Evolutionary conservation across 1,284 basidiomycete genomes (phyloP).

Genomic region (Tremellales sp.): DNA sequence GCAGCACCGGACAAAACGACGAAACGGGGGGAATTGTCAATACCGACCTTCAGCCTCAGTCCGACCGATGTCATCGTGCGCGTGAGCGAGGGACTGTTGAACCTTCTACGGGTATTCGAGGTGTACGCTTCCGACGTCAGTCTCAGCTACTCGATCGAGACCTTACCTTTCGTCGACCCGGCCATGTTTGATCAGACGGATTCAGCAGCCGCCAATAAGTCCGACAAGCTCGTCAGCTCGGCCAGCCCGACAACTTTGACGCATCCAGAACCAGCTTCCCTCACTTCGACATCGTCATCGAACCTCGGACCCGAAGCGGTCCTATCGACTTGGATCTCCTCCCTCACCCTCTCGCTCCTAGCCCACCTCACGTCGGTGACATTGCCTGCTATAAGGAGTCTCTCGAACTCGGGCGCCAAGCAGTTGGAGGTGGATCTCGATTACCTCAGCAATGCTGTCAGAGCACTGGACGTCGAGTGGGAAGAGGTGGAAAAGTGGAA

Average conservation of each 20-base stretch:
- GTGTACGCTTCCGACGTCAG: constrained; percentile 89
- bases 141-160: constrained; percentile 80
- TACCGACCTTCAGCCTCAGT: constrained; percentile 91
- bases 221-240: constrained; percentile 6
- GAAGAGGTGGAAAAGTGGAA: constrained; percentile 70
- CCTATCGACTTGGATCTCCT: constrained; percentile 82
- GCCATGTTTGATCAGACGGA: constrained; percentile 54
- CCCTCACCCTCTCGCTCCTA: constrained; percentile 74
- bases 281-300: constrained; percentile 9
- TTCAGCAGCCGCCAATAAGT: constrained; percentile 12
- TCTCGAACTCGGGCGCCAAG: constrained; percentile 65
- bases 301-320: constrained; percentile 66
- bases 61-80: constrained; percentile 83
- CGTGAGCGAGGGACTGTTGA: constrained; percentile 86
- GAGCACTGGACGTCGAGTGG: constrained; percentile 80
- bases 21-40: constrained; percentile 59
- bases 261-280: constrained; percentile 2
- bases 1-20: constrained; percentile 46
- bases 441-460: constrained; percentile 85
- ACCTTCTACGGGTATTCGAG: constrained; percentile 88
- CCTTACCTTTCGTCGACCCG: constrained; percentile 65
- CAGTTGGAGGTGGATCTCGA: constrained; percentile 85
- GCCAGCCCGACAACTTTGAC: not conserved
- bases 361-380: constrained; percentile 64
- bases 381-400: constrained; percentile 57